phyloP scores from a whole-genome alignment of 2,329 filamentous ascomycete species.

The Hymenoscyphus fructigenus region DNA sequence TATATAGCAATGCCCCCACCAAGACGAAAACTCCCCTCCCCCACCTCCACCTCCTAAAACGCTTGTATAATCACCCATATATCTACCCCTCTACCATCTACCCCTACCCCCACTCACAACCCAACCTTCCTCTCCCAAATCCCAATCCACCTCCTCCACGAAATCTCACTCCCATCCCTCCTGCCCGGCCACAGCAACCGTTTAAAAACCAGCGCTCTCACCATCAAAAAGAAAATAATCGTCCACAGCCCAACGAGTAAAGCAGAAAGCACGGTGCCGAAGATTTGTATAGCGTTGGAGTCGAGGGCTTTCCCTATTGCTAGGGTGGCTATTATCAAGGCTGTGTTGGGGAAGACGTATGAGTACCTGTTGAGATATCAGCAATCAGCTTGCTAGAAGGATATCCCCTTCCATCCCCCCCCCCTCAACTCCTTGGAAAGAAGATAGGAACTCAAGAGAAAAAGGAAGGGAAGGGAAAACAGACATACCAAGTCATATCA shows the following conservation, averaged over 20 bases:
- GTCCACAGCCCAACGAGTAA: conserved; percentile 66
- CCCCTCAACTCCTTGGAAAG: no score
- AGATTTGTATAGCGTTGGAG: conserved; percentile 59
- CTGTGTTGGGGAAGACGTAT: conserved; percentile 55
- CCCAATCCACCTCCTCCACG: conserved; percentile 17
- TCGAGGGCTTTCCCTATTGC: conserved; percentile 64
- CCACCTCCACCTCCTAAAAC: no score
- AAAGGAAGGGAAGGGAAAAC: not conserved
- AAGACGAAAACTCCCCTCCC: no score
- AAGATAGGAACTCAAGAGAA: conserved; percentile 73
- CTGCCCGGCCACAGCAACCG: conserved; percentile 73
- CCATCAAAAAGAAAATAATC: conserved; percentile 68
- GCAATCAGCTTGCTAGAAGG: no score
- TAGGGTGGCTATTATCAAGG: conserved; percentile 64
- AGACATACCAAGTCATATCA: conserved; percentile 80
- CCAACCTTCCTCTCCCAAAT: not conserved
- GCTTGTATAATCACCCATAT: no score
- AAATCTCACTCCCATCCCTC: conserved; percentile 20
- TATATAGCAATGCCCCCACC: no score
- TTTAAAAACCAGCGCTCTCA: conserved; percentile 61
- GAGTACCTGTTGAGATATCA: conserved; percentile 61
- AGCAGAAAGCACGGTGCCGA: conserved; percentile 67
- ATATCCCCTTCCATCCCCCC: no score
- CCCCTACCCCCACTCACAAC: not conserved
- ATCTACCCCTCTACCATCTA: not conserved